Evolutionary conservation across 2,329 filamentous ascomycete species (phyloP).

Genomic region (Fusarium sp.): DNA sequence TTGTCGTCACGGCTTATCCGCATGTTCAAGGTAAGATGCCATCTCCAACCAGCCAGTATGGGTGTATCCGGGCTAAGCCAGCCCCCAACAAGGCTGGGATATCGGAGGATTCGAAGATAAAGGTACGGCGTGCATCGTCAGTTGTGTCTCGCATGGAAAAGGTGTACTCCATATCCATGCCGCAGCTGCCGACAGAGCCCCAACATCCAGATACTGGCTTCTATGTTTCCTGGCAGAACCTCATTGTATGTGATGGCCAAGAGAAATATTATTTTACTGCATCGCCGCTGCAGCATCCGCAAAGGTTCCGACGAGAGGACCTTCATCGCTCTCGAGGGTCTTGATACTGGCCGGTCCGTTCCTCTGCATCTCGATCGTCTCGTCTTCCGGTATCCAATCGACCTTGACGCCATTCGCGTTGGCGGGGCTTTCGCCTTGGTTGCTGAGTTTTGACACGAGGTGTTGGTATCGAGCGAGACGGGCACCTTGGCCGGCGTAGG

Average conservation of each 20-base stretch:
- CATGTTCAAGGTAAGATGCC: conserved; percentile 9
- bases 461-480: conserved; percentile 70
- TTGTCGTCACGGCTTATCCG: conserved; percentile 25
- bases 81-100: conserved; percentile 4
- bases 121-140: conserved; percentile 16
- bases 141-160: conserved; percentile 14
- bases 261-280: conserved; percentile 44
- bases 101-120: conserved; percentile 15
- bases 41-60: conserved; percentile 5
- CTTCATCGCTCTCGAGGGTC: conserved; percentile 50
- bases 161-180: background rate
- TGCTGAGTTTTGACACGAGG: conserved; percentile 69
- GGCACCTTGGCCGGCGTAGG: conserved; percentile 66
- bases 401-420: conserved; percentile 58
- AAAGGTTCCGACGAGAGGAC: conserved; percentile 69
- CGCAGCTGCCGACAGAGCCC: conserved; percentile 12
- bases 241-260: background rate
- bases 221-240: background rate
- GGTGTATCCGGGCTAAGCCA: conserved; percentile 8
- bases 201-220: conserved; percentile 1
- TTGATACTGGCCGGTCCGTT: conserved; percentile 50
- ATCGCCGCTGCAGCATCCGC: conserved; percentile 68
- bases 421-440: conserved; percentile 54
- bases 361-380: conserved; percentile 59
- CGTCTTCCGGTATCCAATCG: conserved; percentile 68